These are phyloP conservation scores for Alternaria hordeiaustralica DNA, from an alignment of 2,329 filamentous ascomycete species.

Conservation along the genomic window DNA sequence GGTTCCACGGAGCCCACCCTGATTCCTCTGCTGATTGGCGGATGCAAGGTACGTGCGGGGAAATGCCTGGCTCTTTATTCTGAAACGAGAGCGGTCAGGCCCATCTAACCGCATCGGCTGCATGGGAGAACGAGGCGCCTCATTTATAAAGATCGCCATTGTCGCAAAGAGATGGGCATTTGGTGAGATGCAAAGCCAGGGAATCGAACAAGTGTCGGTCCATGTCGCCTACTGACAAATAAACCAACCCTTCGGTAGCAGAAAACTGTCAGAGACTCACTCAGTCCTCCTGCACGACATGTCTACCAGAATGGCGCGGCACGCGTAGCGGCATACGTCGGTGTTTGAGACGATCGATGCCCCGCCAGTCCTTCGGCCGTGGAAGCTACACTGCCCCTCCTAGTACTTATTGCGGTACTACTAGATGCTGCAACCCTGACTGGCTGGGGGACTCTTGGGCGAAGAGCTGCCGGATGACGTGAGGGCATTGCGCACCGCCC, in stretches of 20 bases:
- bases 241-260: neutral
- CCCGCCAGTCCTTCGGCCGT: slow-evolving; percentile 25
- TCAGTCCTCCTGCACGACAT: slow-evolving; percentile 8
- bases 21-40: slow-evolving; percentile 5
- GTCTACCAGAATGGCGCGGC: neutral
- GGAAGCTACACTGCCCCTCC: slow-evolving; percentile 26
- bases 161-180: neutral
- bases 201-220: neutral
- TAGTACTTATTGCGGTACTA: slow-evolving; percentile 16
- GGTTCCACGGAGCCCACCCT: slow-evolving; percentile 3
- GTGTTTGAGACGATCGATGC: slow-evolving; percentile 14
- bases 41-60: slow-evolving; percentile 12
- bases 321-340: slow-evolving; percentile 19
- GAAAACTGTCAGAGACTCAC: neutral
- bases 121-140: slow-evolving; percentile 4
- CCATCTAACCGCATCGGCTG: slow-evolving; percentile 6
- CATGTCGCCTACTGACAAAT: neutral
- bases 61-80: slow-evolving; percentile 12
- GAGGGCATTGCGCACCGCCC: slow-evolving; percentile 20
- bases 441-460: slow-evolving; percentile 15
- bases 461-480: slow-evolving; percentile 34
- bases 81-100: slow-evolving; percentile 15
- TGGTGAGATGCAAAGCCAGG: neutral
- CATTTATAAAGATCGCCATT: slow-evolving; percentile 3
- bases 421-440: slow-evolving; percentile 22